Evolutionary conservation across 2,329 filamentous ascomycete genomes (phyloP).

Genomic region (Colletotrichum magnum): DNA sequence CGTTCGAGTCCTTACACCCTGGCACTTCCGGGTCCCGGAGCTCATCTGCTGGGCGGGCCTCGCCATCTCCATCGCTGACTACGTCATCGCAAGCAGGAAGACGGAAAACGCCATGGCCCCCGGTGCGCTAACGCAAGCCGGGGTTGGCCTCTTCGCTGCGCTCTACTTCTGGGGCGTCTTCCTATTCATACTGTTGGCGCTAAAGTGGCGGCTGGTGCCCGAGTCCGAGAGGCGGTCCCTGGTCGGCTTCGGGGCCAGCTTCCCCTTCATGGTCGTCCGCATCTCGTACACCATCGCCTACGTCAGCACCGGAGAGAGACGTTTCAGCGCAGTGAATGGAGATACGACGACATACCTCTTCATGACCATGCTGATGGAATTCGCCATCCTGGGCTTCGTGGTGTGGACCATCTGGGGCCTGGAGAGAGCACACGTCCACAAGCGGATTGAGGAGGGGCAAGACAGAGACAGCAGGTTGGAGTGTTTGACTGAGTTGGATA

Average conservation of each 20-base stretch:
- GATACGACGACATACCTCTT: slow-evolving; percentile 36
- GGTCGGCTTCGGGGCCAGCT: slow-evolving; percentile 30
- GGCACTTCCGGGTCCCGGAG: slow-evolving; percentile 41
- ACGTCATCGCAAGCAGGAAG: slow-evolving; percentile 35
- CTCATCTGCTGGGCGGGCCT: slow-evolving; percentile 44
- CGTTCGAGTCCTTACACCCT: slow-evolving; percentile 24
- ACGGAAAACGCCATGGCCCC: slow-evolving; percentile 37
- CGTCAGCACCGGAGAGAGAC: slow-evolving; percentile 37
- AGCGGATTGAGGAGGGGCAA: background rate
- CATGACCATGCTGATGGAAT: slow-evolving; percentile 39
- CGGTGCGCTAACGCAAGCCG: slow-evolving; percentile 37
- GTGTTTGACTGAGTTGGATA: background rate
- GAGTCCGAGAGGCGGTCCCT: slow-evolving; percentile 29
- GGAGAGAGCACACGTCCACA: background rate
- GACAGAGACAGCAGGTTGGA: slow-evolving; percentile 1
- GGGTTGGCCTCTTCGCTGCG: slow-evolving; percentile 39
- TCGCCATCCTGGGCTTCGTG: slow-evolving; percentile 20
- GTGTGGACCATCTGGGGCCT: slow-evolving; percentile 33
- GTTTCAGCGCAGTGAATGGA: slow-evolving; percentile 40
- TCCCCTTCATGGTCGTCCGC: slow-evolving; percentile 39
- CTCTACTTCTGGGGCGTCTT: slow-evolving; percentile 41
- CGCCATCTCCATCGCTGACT: slow-evolving; percentile 42
- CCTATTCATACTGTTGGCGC: slow-evolving; percentile 32
- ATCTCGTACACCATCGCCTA: slow-evolving; percentile 41
- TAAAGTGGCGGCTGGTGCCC: slow-evolving; percentile 22